Conservation (phyloP, 2,329 filamentous ascomycete species). For the Alternaria alternata region DNA sequence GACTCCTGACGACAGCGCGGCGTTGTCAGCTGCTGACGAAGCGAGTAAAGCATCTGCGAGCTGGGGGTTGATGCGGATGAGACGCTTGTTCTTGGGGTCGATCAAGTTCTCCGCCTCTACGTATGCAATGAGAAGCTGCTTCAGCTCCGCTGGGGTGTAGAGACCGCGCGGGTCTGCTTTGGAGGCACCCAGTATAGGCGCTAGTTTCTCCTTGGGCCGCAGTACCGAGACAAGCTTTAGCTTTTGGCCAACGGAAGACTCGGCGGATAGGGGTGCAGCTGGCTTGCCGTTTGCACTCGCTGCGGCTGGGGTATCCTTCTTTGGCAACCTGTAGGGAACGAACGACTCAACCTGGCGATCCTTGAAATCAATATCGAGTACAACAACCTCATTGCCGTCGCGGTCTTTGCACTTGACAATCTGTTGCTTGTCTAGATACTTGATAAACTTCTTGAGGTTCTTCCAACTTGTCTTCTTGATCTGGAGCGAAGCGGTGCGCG, state of each 20-base stretch:
- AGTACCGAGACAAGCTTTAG: slow-evolving; percentile 63
- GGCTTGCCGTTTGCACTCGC: slow-evolving; percentile 50
- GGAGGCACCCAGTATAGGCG: slow-evolving; percentile 62
- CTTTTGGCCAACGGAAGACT: slow-evolving; percentile 57
- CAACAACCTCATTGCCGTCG: slow-evolving; percentile 69
- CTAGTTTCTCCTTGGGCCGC: slow-evolving; percentile 65
- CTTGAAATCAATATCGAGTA: slow-evolving; percentile 71
- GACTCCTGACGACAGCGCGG: slow-evolving; percentile 64
- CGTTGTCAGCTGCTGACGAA: slow-evolving; percentile 61
- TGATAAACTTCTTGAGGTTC: slow-evolving; percentile 74
- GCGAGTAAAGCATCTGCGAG: slow-evolving; percentile 70
- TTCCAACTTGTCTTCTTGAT: slow-evolving; percentile 78
- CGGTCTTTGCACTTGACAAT: slow-evolving; percentile 72
- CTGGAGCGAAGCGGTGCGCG: slow-evolving; percentile 65
- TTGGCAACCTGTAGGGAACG: slow-evolving; percentile 68
- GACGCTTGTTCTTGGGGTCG: slow-evolving; percentile 65
- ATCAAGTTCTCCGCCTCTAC: slow-evolving; percentile 66
- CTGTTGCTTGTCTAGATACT: slow-evolving; percentile 69
- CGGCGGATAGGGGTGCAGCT: slow-evolving; percentile 50
- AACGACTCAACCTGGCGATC: slow-evolving; percentile 64
- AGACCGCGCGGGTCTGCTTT: slow-evolving; percentile 61
- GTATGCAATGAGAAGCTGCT: slow-evolving; percentile 65
- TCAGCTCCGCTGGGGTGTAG: slow-evolving; percentile 68
- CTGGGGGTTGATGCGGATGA: slow-evolving; percentile 68
- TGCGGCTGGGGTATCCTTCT: slow-evolving; percentile 57